A percentile compares a stretch with the other conserved stretches of the same genome.
These are phyloP conservation scores for Pinus albicaulis DNA, from an alignment of 75 land plant species.

Conservation along the genomic window DNA sequence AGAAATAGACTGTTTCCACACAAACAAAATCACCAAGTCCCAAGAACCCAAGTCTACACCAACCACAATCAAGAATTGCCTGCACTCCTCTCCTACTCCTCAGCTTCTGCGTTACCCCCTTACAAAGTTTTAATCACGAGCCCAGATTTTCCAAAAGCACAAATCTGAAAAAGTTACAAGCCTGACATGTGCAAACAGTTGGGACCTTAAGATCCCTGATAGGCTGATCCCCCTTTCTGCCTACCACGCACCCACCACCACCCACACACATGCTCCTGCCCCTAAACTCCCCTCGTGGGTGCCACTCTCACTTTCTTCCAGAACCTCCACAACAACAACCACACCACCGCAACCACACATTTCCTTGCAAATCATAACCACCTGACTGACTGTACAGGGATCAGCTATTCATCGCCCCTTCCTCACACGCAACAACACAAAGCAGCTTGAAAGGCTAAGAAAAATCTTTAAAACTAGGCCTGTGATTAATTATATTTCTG, in stretches of 20 bases:
- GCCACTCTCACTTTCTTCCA: background rate
- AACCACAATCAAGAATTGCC: background rate
- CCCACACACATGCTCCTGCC: slow-evolving; percentile 4
- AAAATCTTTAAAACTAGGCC: too few species aligned
- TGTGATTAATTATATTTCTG: background rate
- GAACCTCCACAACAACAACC: background rate
- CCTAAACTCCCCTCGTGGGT: too few species aligned
- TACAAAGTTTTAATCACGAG: background rate
- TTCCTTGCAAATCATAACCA: background rate
- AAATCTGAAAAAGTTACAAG: slow-evolving; percentile 4
- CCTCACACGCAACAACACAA: background rate
- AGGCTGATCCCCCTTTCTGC: slow-evolving; percentile 3
- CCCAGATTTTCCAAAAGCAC: background rate
- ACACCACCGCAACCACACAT: background rate
- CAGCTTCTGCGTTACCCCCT: background rate
- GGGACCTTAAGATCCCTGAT: slow-evolving; percentile 4
- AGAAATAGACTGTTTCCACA: background rate
- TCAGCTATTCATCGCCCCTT: background rate
- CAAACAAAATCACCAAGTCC: background rate
- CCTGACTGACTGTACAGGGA: background rate
- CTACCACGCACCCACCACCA: slow-evolving; percentile 9
- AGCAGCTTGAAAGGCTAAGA: background rate
- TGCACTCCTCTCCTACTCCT: background rate
- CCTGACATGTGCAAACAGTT: background rate
- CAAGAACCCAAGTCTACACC: slow-evolving; percentile 1